Evolutionary conservation across 495 filamentous ascomycete species (phyloP).

Genomic region (Halenospora varia): DNA sequence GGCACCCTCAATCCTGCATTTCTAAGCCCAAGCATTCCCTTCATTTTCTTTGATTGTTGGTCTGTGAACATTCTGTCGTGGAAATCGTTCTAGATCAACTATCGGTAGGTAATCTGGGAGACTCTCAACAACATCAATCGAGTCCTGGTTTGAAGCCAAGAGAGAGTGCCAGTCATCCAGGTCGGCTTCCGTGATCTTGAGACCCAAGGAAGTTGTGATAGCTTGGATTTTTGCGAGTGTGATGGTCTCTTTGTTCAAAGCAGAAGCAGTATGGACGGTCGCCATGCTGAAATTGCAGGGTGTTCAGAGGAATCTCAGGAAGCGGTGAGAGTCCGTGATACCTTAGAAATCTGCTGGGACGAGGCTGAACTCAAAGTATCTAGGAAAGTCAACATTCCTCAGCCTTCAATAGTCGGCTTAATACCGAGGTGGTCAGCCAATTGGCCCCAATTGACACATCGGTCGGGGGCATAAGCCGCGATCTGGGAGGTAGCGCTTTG

Average conservation of each 20-base stretch:
- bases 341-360: too few relatives aligned
- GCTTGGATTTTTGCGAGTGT: background rate
- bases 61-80: constrained; percentile 1
- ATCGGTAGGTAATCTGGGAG: background rate
- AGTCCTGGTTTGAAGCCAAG: background rate
- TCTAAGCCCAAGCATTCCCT: constrained; percentile 32
- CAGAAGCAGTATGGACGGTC: background rate
- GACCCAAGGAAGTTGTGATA: background rate
- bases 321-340: too few relatives aligned
- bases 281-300: background rate
- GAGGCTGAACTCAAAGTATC: too few relatives aligned
- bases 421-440: too few relatives aligned
- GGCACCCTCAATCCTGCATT: constrained; percentile 15
- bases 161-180: background rate
- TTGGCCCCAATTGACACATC: too few relatives aligned
- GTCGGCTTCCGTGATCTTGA: background rate
- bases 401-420: too few relatives aligned
- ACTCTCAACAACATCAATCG: background rate
- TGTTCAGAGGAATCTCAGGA: too few relatives aligned
- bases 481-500: too few relatives aligned
- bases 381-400: too few relatives aligned
- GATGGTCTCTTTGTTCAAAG: background rate
- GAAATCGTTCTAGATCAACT: constrained; percentile 3
- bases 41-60: constrained; percentile 26
- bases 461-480: too few relatives aligned